A percentile compares a stretch with the other conserved stretches of the same genome.
These are phyloP conservation scores for Athelia sp. DNA, from an alignment of 1,284 basidiomycete species.

Conservation along the genomic window DNA sequence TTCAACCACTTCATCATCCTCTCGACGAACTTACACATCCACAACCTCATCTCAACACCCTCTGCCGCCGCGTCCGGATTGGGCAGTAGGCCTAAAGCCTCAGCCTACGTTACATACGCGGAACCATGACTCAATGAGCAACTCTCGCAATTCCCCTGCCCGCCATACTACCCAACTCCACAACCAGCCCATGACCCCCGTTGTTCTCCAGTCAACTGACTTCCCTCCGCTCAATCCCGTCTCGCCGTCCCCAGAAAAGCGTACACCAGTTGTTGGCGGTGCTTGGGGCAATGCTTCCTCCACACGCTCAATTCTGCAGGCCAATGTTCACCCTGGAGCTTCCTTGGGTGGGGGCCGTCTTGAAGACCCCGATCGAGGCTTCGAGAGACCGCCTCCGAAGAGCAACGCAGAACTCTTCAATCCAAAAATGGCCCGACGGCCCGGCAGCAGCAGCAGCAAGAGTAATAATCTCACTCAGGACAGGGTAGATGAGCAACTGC, in stretches of 20 bases:
- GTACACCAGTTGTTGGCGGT: constrained; percentile 45
- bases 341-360: constrained; percentile 33
- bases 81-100: constrained; percentile 77
- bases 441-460: constrained; percentile 6
- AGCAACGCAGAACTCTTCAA: constrained; percentile 50
- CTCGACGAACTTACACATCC: constrained; percentile 67
- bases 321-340: constrained; percentile 18
- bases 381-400: constrained; percentile 45
- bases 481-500: constrained; percentile 18
- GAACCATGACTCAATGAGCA: constrained; percentile 30
- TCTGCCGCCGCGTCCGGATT: constrained; percentile 74
- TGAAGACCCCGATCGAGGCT: constrained; percentile 39
- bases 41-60: constrained; percentile 71
- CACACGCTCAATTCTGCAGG: constrained; percentile 43
- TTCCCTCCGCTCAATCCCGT: constrained; percentile 62
- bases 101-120: constrained; percentile 52
- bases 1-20: constrained; percentile 73
- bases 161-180: constrained; percentile 26
- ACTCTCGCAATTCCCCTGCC: constrained; percentile 32
- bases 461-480: constrained; percentile 11
- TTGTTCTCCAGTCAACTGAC: constrained; percentile 54
- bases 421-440: constrained; percentile 34
- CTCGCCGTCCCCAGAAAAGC: constrained; percentile 38
- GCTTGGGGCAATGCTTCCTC: constrained; percentile 65
- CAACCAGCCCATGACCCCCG: constrained; percentile 30